phyloP scores from a whole-genome alignment of 768 basidiomycete species.

The Nidularia pulvinata region DNA sequence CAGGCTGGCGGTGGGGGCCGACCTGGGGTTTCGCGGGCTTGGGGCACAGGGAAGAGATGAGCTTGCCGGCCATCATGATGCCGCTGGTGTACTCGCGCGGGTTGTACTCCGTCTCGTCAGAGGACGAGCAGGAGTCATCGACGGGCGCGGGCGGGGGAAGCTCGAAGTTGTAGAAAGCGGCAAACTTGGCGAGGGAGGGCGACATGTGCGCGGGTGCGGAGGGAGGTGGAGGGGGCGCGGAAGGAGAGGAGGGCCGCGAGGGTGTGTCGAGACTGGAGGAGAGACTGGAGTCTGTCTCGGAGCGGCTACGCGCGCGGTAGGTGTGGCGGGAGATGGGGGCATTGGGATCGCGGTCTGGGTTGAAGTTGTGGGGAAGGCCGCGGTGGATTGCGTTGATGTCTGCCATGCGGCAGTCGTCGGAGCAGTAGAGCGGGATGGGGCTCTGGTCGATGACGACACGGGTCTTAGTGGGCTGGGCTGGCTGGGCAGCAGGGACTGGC shows the following conservation, averaged over 20 bases:
- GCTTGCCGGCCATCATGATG: conserved; percentile 68
- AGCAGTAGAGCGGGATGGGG: conserved; percentile 85
- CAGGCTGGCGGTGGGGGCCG: conserved; percentile 20
- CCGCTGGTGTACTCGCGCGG: conserved; percentile 48
- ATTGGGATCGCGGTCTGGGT: conserved; percentile 43
- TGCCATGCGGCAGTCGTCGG: conserved; percentile 66
- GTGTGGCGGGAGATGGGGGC: conserved; percentile 30
- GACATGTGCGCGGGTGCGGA: conserved; percentile 14
- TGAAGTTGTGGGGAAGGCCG: conserved; percentile 41
- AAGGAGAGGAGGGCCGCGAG: conserved; percentile 3
- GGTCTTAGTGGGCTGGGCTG: conserved; percentile 27
- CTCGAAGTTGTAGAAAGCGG: conserved; percentile 43
- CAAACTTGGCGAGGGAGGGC: conserved; percentile 27
- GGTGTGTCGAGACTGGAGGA: no score
- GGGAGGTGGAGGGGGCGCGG: conserved; percentile 14
- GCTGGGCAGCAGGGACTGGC: conserved; percentile 13
- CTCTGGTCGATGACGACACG: conserved; percentile 78
- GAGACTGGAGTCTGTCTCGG: no score
- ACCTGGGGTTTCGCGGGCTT: conserved; percentile 37
- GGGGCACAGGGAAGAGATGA: conserved; percentile 43
- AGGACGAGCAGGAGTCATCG: conserved; percentile 21
- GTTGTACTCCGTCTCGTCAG: conserved; percentile 11
- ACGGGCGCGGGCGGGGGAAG: conserved; percentile 53
- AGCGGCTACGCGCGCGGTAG: conserved; percentile 18
- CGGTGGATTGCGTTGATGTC: conserved; percentile 42